Evolutionary conservation across 2,329 filamentous ascomycete species (phyloP).

Genomic region (Aspergillus fumigatus): DNA sequence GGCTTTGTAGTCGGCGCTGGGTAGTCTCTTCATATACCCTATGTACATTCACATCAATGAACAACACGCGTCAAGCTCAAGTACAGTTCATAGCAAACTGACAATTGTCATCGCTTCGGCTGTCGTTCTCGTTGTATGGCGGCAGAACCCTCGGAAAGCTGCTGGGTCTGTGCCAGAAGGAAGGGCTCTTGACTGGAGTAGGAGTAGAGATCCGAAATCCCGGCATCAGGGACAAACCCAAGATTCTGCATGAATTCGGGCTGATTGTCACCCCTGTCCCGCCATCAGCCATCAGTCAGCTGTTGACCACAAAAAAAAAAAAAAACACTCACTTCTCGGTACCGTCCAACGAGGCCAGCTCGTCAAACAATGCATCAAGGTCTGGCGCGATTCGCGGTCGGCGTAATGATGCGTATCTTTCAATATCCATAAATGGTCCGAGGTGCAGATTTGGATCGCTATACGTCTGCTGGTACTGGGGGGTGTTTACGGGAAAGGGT

Average conservation of each 20-base stretch:
- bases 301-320: neutral
- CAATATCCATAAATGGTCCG: constrained; percentile 26
- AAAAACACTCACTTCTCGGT: constrained; percentile 40
- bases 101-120: too few relatives aligned
- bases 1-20: constrained; percentile 5
- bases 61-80: too few relatives aligned
- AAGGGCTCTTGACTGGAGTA: constrained; percentile 34
- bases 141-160: constrained; percentile 17
- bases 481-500: constrained; percentile 15
- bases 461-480: constrained; percentile 25
- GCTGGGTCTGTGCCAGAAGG: constrained; percentile 28
- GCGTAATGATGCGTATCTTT: constrained; percentile 23
- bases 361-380: constrained; percentile 53
- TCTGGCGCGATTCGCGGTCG: constrained; percentile 33
- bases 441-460: constrained; percentile 25
- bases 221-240: constrained; percentile 33
- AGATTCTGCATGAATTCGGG: constrained; percentile 38
- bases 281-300: constrained; percentile 8
- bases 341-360: constrained; percentile 54
- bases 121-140: constrained; percentile 10
- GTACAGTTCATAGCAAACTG: too few relatives aligned
- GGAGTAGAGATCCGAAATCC: constrained; percentile 33
- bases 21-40: too few relatives aligned
- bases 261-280: constrained; percentile 29
- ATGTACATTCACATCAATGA: too few relatives aligned